Evolutionary conservation across 2,329 filamentous ascomycete genomes (phyloP), one percentile per base, ranked within the genome.

Genomic region (Penicillium digitatum): DNA sequence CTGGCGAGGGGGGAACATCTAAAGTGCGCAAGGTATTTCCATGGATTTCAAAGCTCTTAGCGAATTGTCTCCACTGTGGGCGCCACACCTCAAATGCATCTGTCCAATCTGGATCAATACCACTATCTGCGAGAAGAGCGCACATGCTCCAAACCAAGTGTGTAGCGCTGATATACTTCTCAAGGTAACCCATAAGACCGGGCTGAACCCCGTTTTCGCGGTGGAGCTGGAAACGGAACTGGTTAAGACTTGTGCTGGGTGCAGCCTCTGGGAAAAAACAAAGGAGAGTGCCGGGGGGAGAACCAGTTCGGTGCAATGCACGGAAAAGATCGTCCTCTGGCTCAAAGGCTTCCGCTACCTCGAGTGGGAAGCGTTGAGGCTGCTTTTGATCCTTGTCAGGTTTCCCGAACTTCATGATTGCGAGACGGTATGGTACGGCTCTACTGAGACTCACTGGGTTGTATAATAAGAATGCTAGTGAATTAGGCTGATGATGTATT

Each of bases 71-170:
- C 32, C 43, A 47, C 34, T 47, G 42, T 22, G 49, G 34, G 0
- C 34, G 32, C 34, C 42, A 47, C 16, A 47, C 16, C 26, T 47
- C 43, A 18, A 52, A 52, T 6, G 26, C 38, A 29, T 31, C 22
- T 5, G n/a, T 52, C 42, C 42, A 52, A 3, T 32, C 43, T 4
- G 42, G 42, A n/a, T 52, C 49, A 7, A 47, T 31, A 5, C 24
- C n/a, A 0, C 34, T 47, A 29, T 52, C 42, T 12, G 42, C 42
- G 26, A 52, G 49, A 12, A 29, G 8, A 38, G 49, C 42, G 5
- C 42, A 52, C 49, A 52, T 52, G 5, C 34, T 47, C 49, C 49
- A 52, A 2, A 52, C 49, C 11, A 52, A 8, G 16, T 52, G 49
- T 3, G 34, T 11, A 10, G 40, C 32, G 18, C 34, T 24, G 3